Base-by-base conservation (phyloP, 495 filamentous ascomycete genomes). In the Penicillium robsamsonii region DNA sequence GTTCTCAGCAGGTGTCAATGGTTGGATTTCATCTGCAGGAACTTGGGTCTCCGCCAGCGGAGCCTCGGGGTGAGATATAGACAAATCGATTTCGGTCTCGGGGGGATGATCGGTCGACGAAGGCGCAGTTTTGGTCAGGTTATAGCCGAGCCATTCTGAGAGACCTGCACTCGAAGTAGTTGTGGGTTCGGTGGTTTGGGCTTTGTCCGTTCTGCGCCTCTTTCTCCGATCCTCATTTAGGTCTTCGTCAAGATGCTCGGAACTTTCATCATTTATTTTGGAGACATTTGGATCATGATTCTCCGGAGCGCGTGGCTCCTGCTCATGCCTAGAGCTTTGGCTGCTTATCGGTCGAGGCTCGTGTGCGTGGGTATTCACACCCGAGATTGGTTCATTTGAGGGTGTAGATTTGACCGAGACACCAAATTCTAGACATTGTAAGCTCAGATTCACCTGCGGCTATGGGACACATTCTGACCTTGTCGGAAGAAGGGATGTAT, bases 161-260 rank as follows among this genome's bases (percentile, higher is more conserved):
- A 68, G 27, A 5, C 57, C 58, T 38, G 54, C 40, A 24, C 43
- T 31, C 2, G 61, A 40, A 18, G 47, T 55, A 10, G 42, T 31
- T 0, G 56, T 58, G 10, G 50, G 38, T 20, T 58, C 58, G 0
- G 55, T n/a, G 2, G 51, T 42, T 43, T 56, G 64, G 35, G 45
- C 67, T 70, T 64, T 80, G 72, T 65, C 62, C 12, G 72, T 80
- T 59, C 79, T 84, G 40, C 75, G 72, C 17, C 83, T 72, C 61
- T 86, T 85, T 38, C 73, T 69, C 22, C 78, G 68, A 38, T 58
- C 46, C 13, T 66, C 55, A 53, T 81, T 81, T 0, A 70, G 71
- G 46, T 82, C 78, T 40, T 74, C 71, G 9, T 75, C 70, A 1
- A 29, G 12, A 8, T 25, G 8, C 15, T 15, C 24, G 3, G 43